Base-by-base conservation (phyloP, 176 grass and related monocot species). In the Bonia amplexicaulis region DNA sequence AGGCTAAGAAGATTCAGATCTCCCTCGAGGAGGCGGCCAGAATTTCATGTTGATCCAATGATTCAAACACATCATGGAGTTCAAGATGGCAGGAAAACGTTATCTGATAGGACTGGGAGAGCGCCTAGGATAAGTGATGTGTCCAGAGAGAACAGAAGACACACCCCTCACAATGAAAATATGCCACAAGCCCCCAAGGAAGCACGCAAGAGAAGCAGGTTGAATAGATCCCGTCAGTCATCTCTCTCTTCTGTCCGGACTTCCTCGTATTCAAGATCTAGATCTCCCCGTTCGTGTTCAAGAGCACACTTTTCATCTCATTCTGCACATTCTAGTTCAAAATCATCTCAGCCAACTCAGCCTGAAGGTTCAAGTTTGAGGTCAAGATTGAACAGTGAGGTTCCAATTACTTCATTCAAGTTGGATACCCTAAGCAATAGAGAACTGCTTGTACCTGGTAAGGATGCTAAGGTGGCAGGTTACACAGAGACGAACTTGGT, bases 241-340 rank as follows among this genome's bases (percentile, higher is more conserved):
- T 81, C 82, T 35, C 85, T 60, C 49, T 79, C 73, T 90, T 66
- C 82, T 66, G 85, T 37, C 33, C 57, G 26, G 40, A 86, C 61
- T 74, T 25, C 44, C 10, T 88, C 69, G 53, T 55, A n/a, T 77
- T 88, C 88, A 63, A 85, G 64, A 71, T 69, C 66, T 77, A 69
- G 20, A 55, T 74, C 72, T 78, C 48, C 84, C 3, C 7, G 1
- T 33, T 76, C 76, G 60, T 64, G 2, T 75, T 80, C 78, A 66
- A 84, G 69, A 80, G 12, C 12, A 3, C 47, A 68, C 23, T 83
- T 59, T 5, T 44, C 69, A 46, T 90, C 85, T 68, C 85, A 14
- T 41, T 93, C 87, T 84, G 87, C 74, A 81, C 73, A 86, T 74
- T 92, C 91, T 80, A 87, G 81, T 74, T 90, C 87, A 68, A 90